Conservation (phyloP, 139 green algal species). For the Chlorella ohadii region DNA sequence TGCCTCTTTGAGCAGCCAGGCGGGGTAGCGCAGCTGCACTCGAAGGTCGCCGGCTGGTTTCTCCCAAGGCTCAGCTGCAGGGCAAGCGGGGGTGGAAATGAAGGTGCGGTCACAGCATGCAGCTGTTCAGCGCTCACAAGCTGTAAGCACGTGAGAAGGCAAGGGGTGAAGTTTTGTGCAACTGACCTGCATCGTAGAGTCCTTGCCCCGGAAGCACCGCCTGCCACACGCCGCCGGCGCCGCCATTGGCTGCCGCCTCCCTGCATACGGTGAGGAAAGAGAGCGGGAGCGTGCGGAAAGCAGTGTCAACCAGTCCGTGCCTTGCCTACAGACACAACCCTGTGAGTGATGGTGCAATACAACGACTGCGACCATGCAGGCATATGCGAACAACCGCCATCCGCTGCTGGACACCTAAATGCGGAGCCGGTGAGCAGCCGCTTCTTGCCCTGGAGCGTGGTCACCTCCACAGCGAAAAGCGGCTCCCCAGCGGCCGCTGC, state of each 20-base stretch:
- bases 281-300: too few species aligned
- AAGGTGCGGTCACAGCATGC: too few species aligned
- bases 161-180: too few species aligned
- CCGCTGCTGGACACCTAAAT: background rate
- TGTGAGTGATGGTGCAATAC: too few species aligned
- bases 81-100: too few species aligned
- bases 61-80: constrained; percentile 38
- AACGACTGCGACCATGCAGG: too few species aligned
- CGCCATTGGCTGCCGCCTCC: background rate
- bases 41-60: constrained; percentile 28
- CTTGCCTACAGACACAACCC: too few species aligned
- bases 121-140: too few species aligned
- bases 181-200: constrained; percentile 35
- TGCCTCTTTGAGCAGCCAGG: constrained; percentile 5
- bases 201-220: constrained; percentile 27
- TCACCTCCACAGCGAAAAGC: constrained; percentile 9
- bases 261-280: background rate
- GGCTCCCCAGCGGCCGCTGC: background rate
- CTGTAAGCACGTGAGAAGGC: too few species aligned
- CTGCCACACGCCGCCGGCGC: constrained; percentile 39
- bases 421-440: constrained; percentile 15
- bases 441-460: background rate
- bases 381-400: too few species aligned
- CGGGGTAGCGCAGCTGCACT: constrained; percentile 40
- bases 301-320: too few species aligned